Conservation (phyloP, 1,139 yeast species). For the Candida tunisiensis region DNA sequence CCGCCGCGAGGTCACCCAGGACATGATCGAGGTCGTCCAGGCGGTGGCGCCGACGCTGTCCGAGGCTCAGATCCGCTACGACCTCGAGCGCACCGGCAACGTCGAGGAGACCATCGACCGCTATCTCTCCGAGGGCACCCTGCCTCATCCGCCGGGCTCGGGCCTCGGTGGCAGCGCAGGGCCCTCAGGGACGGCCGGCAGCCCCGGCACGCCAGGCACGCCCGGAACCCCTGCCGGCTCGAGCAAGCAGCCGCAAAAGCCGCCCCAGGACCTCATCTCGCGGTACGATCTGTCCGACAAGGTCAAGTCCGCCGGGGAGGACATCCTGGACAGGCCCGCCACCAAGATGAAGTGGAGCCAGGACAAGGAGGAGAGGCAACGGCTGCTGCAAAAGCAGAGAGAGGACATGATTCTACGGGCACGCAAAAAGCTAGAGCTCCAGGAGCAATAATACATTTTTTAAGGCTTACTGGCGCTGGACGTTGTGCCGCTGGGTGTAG, state of each 20-base stretch:
- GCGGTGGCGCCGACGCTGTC: slow-evolving; percentile 65
- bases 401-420: slow-evolving; percentile 34
- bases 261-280: slow-evolving; percentile 9
- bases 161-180: slow-evolving; percentile 1
- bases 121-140: slow-evolving; percentile 41
- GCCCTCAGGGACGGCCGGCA: slow-evolving; percentile 1
- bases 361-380: slow-evolving; percentile 23
- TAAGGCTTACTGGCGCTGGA: too few species aligned
- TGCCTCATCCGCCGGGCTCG: slow-evolving; percentile 49
- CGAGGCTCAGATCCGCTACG: slow-evolving; percentile 41
- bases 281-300: slow-evolving; percentile 11
- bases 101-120: slow-evolving; percentile 67
- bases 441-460: slow-evolving; percentile 3
- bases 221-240: slow-evolving; percentile 3
- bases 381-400: slow-evolving; percentile 28
- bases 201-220: not conserved
- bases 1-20: slow-evolving; percentile 48
- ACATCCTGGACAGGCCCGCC: slow-evolving; percentile 3
- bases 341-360: slow-evolving; percentile 20
- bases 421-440: slow-evolving; percentile 24
- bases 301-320: slow-evolving; percentile 1
- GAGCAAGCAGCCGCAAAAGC: too few species aligned
- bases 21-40: slow-evolving; percentile 78
- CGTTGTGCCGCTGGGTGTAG: too few species aligned
- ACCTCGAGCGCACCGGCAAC: slow-evolving; percentile 47